Evolutionary conservation across 352 stramenopile genomes (phyloP), one percentile per base, ranked within the genome.

Genomic region (Pythium grandisporangium): DNA sequence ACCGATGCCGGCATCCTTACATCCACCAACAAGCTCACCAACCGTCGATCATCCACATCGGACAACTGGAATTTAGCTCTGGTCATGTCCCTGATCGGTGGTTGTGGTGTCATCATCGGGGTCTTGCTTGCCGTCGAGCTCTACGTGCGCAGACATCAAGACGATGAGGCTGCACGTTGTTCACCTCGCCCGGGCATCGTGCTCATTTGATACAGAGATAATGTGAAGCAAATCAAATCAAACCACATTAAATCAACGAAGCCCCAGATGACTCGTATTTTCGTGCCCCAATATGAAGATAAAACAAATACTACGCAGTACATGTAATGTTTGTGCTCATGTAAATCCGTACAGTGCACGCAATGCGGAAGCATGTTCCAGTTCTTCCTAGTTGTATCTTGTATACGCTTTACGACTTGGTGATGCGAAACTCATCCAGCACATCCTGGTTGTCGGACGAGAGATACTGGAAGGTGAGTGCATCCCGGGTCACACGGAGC

Each of bases 31-130:
- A 25, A 26, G 8, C 29, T 46, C 27, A 53, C 24, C 22, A 35
- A 27, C 21, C 3, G 14, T 10, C 11, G 22, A 6, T 19, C 27
- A 1, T n/a, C 17, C 1, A 19, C 3, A 5, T 46, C 37, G 5
- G 30, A 17, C 1, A 29, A 41, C n/a, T 34, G 19, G 21, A 42
- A 27, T 30, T 14, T 42, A 16, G 29, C 17, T 16, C 37, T 53
- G 1, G 23, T 46, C 11, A 8, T 46, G 8, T 19, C 37, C n/a
- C 37, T 53, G 2, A 8, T 53, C 8, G 27, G 34, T 23, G 37
- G 29, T 10, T 53, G 45, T 30, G 37, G 29, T n/a, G 23, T 53
- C 19, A 14, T 53, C 21, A 46, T 53, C 22, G 45, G 37, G 16
- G 23, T 39, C 3, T 10, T 53, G 29, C 27, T 53, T 11, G 45